These are phyloP conservation scores for Aeminium ludgeri DNA, from an alignment of 495 filamentous ascomycete species.

Conservation along the genomic window DNA sequence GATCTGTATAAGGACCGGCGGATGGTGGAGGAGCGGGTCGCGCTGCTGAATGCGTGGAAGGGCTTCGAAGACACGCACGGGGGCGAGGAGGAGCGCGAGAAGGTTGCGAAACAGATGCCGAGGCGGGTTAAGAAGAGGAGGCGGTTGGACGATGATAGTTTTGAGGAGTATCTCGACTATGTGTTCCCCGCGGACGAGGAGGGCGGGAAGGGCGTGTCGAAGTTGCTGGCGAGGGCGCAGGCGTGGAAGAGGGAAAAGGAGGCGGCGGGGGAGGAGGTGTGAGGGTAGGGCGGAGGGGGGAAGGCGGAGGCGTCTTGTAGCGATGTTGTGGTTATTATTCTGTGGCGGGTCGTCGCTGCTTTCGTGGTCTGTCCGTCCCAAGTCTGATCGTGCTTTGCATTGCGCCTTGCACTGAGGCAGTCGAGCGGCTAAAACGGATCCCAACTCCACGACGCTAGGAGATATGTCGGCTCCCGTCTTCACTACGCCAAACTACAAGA, in stretches of 20 bases:
- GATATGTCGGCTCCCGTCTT: too few relatives aligned
- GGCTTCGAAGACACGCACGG: conserved; percentile 80
- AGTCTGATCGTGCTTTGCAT: too few relatives aligned
- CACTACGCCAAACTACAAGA: too few relatives aligned
- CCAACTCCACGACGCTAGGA: too few relatives aligned
- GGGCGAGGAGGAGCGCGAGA: conserved; percentile 56
- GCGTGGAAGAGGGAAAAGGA: conserved; percentile 64
- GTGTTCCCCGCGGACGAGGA: conserved; percentile 94
- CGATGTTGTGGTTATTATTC: too few relatives aligned
- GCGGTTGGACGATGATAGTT: conserved; percentile 83
- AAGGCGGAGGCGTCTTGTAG: not conserved
- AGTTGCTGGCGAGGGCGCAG: conserved; percentile 67
- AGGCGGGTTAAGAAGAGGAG: conserved; percentile 84
- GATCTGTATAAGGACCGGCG: conserved; percentile 81
- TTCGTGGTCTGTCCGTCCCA: too few relatives aligned
- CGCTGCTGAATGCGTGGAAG: conserved; percentile 79
- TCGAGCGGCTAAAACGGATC: too few relatives aligned
- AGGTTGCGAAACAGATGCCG: conserved; percentile 85
- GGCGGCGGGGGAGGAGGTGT: not conserved
- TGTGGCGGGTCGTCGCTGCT: too few relatives aligned
- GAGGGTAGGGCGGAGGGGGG: not conserved
- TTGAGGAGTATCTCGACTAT: conserved; percentile 96
- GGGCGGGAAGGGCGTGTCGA: conserved; percentile 69
- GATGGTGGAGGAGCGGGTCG: conserved; percentile 83
- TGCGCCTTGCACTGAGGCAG: too few relatives aligned